A percentile compares a stretch with the other conserved stretches of the same genome.
These are phyloP conservation scores for Phaeoacremonium minimum DNA, from an alignment of 2,329 filamentous ascomycete genomes.

Conservation along the genomic window DNA sequence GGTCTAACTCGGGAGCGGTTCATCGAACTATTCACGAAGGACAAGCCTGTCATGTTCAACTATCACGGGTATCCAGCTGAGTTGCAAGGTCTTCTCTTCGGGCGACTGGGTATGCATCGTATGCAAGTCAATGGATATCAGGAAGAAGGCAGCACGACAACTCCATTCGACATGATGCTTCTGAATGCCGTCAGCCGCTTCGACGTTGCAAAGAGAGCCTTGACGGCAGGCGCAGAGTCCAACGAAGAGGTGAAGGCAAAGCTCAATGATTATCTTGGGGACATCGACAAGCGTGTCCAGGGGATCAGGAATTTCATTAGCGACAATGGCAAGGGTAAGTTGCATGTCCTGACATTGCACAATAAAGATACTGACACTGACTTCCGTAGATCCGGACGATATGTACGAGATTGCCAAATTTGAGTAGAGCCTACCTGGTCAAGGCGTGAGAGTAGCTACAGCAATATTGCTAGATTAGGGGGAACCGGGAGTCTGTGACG, in stretches of 20 bases:
- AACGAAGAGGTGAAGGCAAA: slow-evolving; percentile 42
- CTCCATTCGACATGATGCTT: slow-evolving; percentile 68
- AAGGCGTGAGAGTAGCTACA: too few relatives aligned
- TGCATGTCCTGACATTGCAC: background rate
- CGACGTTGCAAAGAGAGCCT: slow-evolving; percentile 51
- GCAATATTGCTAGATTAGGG: too few relatives aligned
- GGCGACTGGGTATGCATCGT: slow-evolving; percentile 43
- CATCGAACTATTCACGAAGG: slow-evolving; percentile 49
- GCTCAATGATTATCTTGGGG: slow-evolving; percentile 39
- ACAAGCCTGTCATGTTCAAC: slow-evolving; percentile 57
- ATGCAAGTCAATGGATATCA: slow-evolving; percentile 55
- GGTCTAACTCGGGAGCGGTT: slow-evolving; percentile 48
- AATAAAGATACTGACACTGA: slow-evolving; percentile 7
- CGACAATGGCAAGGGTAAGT: slow-evolving; percentile 45
- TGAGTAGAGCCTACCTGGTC: too few relatives aligned
- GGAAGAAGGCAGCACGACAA: slow-evolving; percentile 64
- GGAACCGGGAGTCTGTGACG: too few relatives aligned
- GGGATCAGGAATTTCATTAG: slow-evolving; percentile 48
- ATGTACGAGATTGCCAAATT: slow-evolving; percentile 46
- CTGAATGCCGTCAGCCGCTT: slow-evolving; percentile 56
- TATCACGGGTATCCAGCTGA: slow-evolving; percentile 63
- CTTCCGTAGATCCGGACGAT: slow-evolving; percentile 39
- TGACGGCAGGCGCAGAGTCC: slow-evolving; percentile 38
- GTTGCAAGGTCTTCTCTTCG: slow-evolving; percentile 58
- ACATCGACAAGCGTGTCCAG: slow-evolving; percentile 42